Percentiles rank a stretch among this genome's conserved stretches.
These are phyloP conservation scores for Lactarius hengduanensis DNA, from an alignment of 768 basidiomycete species.

Conservation along the genomic window DNA sequence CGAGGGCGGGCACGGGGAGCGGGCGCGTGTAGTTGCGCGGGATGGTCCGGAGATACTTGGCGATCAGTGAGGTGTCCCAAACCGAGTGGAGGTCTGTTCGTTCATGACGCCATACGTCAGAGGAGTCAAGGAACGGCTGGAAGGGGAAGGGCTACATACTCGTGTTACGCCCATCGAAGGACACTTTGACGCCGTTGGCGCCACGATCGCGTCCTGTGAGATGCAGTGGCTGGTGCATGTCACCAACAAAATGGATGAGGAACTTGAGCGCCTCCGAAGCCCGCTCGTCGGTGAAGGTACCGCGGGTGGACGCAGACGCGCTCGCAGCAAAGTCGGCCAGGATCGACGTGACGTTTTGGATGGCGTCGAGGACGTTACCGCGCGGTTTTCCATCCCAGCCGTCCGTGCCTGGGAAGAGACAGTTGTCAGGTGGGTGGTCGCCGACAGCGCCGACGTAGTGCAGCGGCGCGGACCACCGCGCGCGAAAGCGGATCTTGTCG, in stretches of 20 bases:
- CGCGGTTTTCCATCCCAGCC: slow-evolving; percentile 65
- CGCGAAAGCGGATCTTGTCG: slow-evolving; percentile 55
- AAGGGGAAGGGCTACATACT: slow-evolving; percentile 47
- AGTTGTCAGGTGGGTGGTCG: slow-evolving; percentile 76
- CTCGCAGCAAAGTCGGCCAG: slow-evolving; percentile 49
- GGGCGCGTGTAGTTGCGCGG: slow-evolving; percentile 74
- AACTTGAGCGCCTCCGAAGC: slow-evolving; percentile 88
- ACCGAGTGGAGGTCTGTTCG: slow-evolving; percentile 73
- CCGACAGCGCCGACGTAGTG: slow-evolving; percentile 74
- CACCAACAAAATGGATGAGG: slow-evolving; percentile 89
- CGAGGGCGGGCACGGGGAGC: slow-evolving; percentile 65
- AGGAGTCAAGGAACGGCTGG: not conserved
- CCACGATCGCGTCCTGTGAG: slow-evolving; percentile 85
- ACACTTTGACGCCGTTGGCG: slow-evolving; percentile 77
- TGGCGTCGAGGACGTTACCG: slow-evolving; percentile 72
- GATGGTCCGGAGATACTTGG: slow-evolving; percentile 74
- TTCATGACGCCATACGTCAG: not conserved
- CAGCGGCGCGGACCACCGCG: slow-evolving; percentile 66
- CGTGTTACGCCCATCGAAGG: slow-evolving; percentile 66
- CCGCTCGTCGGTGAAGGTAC: slow-evolving; percentile 31
- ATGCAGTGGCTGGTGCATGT: slow-evolving; percentile 93
- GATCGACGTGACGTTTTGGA: slow-evolving; percentile 71
- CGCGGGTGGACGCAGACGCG: slow-evolving; percentile 30
- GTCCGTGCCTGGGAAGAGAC: slow-evolving; percentile 69
- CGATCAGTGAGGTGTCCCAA: slow-evolving; percentile 84